Conservation (phyloP, 306 rosid genomes). For the Argentina anserina region DNA sequence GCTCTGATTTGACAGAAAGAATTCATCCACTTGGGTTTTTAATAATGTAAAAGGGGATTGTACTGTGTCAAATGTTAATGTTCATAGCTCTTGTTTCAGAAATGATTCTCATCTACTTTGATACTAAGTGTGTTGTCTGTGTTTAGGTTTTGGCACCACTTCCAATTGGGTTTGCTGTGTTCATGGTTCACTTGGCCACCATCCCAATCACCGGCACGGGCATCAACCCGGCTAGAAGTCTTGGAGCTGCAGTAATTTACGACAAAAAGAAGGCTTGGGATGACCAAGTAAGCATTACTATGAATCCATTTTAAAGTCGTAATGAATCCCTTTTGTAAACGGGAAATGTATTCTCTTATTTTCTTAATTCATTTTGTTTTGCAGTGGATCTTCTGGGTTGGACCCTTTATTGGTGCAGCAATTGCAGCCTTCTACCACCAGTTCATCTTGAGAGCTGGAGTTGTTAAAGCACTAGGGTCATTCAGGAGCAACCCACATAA, state of each 20-base stretch:
- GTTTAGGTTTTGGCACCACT: constrained; percentile 91
- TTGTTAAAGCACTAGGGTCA: constrained; percentile 80
- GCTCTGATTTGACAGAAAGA: background rate
- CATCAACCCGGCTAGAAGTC: constrained; percentile 92
- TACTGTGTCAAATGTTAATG: background rate
- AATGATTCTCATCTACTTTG: background rate
- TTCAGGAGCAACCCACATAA: constrained; percentile 80
- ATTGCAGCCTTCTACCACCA: constrained; percentile 96
- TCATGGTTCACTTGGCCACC: constrained; percentile 96
- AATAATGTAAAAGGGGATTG: background rate
- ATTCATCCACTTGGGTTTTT: background rate
- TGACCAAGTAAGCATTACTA: constrained; percentile 47
- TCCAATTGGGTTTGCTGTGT: constrained; percentile 95
- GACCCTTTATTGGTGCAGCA: constrained; percentile 90
- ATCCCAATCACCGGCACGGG: constrained; percentile 93
- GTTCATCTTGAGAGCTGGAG: constrained; percentile 86
- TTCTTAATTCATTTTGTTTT: constrained; percentile 4
- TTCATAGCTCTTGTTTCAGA: background rate
- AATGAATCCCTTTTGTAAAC: background rate
- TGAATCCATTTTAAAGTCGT: background rate
- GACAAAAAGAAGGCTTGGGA: constrained; percentile 58
- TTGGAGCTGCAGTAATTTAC: constrained; percentile 78
- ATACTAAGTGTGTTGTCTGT: background rate
- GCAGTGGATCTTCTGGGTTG: constrained; percentile 97
- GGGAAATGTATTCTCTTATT: constrained; percentile 15